Evolutionary conservation across 768 basidiomycete species (phyloP).

Genomic region (Mycena olivaceomarginata): DNA sequence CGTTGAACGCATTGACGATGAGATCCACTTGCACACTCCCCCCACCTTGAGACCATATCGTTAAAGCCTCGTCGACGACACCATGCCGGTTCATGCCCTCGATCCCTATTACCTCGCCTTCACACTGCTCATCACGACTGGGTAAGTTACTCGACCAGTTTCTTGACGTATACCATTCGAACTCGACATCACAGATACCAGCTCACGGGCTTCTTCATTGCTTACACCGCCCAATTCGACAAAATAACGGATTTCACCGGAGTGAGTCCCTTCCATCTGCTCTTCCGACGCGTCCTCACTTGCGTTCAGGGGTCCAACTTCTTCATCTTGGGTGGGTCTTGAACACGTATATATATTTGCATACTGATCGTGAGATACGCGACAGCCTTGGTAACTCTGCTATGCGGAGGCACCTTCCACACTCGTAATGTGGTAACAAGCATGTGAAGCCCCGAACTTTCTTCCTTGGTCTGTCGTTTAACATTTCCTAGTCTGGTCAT

Average conservation of each 20-base stretch:
- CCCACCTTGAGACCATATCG: neutral
- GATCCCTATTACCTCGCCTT: conserved; percentile 70
- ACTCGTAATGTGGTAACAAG: conserved; percentile 72
- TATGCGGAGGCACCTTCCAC: conserved; percentile 76
- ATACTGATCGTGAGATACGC: neutral
- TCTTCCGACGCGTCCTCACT: no score
- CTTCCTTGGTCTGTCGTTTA: conserved; percentile 46
- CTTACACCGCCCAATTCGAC: conserved; percentile 83
- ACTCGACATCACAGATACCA: conserved; percentile 62
- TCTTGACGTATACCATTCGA: neutral
- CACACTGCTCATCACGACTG: conserved; percentile 72
- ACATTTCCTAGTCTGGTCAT: conserved; percentile 70
- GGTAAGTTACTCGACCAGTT: conserved; percentile 14
- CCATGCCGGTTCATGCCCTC: conserved; percentile 65
- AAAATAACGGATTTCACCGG: conserved; percentile 85
- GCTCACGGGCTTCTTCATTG: conserved; percentile 76
- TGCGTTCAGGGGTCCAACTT: conserved; percentile 74
- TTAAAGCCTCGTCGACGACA: conserved; percentile 32
- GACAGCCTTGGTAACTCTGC: conserved; percentile 76
- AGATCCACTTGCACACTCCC: neutral
- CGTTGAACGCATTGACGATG: conserved; percentile 18
- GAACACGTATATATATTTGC: neutral
- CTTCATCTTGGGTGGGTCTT: conserved; percentile 71
- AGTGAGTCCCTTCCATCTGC: conserved; percentile 48
- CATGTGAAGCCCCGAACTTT: conserved; percentile 62